These are phyloP conservation scores for Jaltomata sinuosa DNA, from an alignment of 257 asterid species.

Conservation along the genomic window DNA sequence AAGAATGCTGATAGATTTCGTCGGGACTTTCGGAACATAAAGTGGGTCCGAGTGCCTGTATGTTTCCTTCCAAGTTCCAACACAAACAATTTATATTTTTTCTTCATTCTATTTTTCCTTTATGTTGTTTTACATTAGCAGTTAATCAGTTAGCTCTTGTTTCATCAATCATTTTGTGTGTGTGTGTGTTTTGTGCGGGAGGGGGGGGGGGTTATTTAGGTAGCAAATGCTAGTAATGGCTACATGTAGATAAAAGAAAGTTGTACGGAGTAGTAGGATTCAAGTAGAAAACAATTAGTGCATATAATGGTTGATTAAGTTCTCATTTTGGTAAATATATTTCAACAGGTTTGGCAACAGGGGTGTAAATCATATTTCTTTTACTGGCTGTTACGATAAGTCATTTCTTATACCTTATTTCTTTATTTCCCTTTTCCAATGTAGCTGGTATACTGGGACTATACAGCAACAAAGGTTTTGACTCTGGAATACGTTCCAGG, in stretches of 20 bases:
- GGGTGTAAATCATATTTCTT: background rate
- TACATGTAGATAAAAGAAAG: background rate
- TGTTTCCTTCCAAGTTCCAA: slow-evolving; percentile 25
- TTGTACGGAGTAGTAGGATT: background rate
- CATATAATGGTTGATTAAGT: background rate
- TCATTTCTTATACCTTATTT: background rate
- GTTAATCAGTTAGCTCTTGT: background rate
- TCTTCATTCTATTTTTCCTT: background rate
- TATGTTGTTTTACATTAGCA: background rate
- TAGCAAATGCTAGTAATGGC: background rate
- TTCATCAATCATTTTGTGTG: background rate
- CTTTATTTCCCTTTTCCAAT: slow-evolving; percentile 10
- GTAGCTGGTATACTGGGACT: slow-evolving; percentile 89
- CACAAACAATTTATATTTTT: background rate
- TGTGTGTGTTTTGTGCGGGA: too few relatives aligned
- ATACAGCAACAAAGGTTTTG: slow-evolving; percentile 77
- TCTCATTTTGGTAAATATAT: background rate
- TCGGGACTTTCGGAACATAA: slow-evolving; percentile 87
- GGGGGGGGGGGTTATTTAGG: background rate
- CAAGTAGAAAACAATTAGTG: background rate
- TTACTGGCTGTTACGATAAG: background rate
- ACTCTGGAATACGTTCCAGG: slow-evolving; percentile 97
- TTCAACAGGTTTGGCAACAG: background rate
- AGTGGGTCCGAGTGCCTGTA: slow-evolving; percentile 99
- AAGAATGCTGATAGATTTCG: slow-evolving; percentile 95